Conservation (phyloP, 1,284 basidiomycete species). For the Leucoagaricus sp. region DNA sequence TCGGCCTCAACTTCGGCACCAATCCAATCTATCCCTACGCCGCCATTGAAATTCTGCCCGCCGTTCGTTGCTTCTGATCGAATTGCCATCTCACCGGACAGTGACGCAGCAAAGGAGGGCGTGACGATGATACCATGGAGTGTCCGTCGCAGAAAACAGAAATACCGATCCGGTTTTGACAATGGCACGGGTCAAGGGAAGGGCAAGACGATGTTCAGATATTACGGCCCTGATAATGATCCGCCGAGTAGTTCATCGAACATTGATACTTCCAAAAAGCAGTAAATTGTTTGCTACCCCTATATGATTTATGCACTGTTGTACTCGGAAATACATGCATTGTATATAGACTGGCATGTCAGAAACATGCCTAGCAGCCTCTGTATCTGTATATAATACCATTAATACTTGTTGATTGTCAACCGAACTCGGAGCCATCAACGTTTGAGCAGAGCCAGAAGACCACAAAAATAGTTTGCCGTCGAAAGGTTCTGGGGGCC, state of each 20-base stretch:
- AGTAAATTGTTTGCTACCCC: not conserved
- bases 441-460: not conserved
- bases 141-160: slow-evolving; percentile 11
- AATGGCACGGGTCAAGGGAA: slow-evolving; percentile 12
- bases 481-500: not conserved
- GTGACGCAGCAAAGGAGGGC: slow-evolving; percentile 13
- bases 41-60: slow-evolving; percentile 10
- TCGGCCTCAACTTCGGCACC: not conserved
- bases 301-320: not conserved
- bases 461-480: slow-evolving; percentile 7
- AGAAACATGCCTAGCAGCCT: not conserved
- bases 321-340: not conserved
- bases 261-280: slow-evolving; percentile 6
- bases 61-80: slow-evolving; percentile 13
- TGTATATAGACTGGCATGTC: not conserved
- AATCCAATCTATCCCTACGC: not conserved
- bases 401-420: not conserved
- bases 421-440: not conserved
- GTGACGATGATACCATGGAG: slow-evolving; percentile 16
- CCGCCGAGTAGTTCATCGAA: not conserved
- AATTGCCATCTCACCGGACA: slow-evolving; percentile 9
- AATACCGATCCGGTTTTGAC: slow-evolving; percentile 13
- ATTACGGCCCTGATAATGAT: slow-evolving; percentile 12
- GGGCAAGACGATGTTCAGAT: slow-evolving; percentile 16
- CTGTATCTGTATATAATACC: slow-evolving; percentile 5